Evolutionary conservation across 2,329 filamentous ascomycete genomes (phyloP).

Genomic region (Xylaria sp.): DNA sequence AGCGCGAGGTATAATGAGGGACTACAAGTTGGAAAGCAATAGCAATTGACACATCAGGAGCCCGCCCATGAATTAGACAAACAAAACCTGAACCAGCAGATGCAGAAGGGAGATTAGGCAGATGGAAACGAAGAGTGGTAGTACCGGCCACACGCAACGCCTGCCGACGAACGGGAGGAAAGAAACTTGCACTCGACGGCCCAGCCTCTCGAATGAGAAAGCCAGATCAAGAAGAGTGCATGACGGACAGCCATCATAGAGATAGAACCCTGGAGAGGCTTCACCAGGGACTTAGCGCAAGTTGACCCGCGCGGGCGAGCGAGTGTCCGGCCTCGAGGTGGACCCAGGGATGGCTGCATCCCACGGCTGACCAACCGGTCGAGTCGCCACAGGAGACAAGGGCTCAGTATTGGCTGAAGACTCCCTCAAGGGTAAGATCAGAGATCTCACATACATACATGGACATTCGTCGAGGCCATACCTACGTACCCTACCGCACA

Average conservation of each 20-base stretch:
- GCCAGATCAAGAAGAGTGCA: slow-evolving; percentile 36
- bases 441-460: neutral
- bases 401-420: slow-evolving; percentile 29
- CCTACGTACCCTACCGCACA: neutral
- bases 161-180: slow-evolving; percentile 37
- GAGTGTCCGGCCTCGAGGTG: slow-evolving; percentile 40
- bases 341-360: slow-evolving; percentile 32
- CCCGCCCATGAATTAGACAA: slow-evolving; percentile 51
- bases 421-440: neutral
- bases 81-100: slow-evolving; percentile 50
- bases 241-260: slow-evolving; percentile 37
- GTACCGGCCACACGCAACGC: slow-evolving; percentile 36
- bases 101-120: slow-evolving; percentile 39
- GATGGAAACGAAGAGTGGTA: slow-evolving; percentile 43
- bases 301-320: slow-evolving; percentile 41
- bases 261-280: slow-evolving; percentile 33
- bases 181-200: slow-evolving; percentile 41
- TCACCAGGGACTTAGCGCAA: slow-evolving; percentile 30
- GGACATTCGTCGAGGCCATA: neutral
- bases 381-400: slow-evolving; percentile 1
- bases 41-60: slow-evolving; percentile 39
- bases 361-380: slow-evolving; percentile 23
- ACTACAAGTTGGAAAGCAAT: slow-evolving; percentile 36
- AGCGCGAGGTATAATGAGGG: slow-evolving; percentile 36
- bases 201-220: slow-evolving; percentile 42